Evolutionary conservation across 192 early-diverging fungal genomes (phyloP), one percentile per base, ranked within the genome.

Genomic region (Pecoramyces ruminantium): DNA sequence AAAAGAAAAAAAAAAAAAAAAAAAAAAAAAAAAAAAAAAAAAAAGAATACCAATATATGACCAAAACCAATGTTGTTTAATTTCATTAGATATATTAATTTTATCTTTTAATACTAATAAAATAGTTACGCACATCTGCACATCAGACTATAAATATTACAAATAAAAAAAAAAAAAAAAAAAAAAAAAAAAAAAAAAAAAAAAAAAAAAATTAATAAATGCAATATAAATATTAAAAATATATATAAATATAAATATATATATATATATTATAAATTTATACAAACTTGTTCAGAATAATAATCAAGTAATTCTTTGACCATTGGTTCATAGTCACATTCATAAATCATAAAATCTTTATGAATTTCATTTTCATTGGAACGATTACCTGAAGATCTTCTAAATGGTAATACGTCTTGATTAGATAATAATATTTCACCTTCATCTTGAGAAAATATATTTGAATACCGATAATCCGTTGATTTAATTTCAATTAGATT

Each of bases 101-200:
- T 80, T 81, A 28, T 89, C 84, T 40, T 85, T 81, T 6, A 94
- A 85, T 11, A 92, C 90, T 21, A 91, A 80, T 28, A 91, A 80
- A 5, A 94, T 86, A 13, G 92, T 89, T 9, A 92, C 92, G 84
- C 92, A 93, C 92, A 94, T 95, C 80, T 94, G 93, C 2, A 93
- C 91, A 80, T 95, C 92, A 16, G 90, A 92, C 84, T 85, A 77
- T 38, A 40, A 34, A 42, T 51, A 39, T 78, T 78, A 30, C 29
- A 6, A 34, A 34, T 34, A 34, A 34, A 34, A 6, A 34, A 34
- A 34, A 6, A 34, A 34, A 34, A 6, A 34, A 34, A 34, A 6
- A 34, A 34, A 34, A 6, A 34, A 34, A 6, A 34, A 34, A 34
- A 11, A 34, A 34, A 34, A 34, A 34, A 34, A 34, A 34, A 34